Evolutionary conservation across 345 rosid genomes (phyloP).

Genomic region (Corymbia maculata): DNA sequence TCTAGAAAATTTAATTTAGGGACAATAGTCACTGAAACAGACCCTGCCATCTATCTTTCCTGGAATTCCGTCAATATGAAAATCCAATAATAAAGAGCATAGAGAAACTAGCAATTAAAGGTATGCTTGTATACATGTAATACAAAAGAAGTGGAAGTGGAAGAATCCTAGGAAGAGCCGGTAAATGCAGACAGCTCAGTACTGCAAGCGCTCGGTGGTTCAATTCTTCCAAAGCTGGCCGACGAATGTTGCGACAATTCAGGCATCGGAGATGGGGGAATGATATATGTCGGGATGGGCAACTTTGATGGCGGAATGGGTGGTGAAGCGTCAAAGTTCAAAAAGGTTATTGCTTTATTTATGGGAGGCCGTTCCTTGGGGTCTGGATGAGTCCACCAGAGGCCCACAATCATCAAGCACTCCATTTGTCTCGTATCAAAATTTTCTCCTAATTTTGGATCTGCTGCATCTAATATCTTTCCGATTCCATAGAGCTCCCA

Average conservation of each 20-base stretch:
- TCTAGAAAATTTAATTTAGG: too few relatives aligned
- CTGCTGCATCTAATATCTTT: not conserved
- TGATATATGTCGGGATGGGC: not conserved
- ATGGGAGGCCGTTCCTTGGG: slow-evolving; percentile 2
- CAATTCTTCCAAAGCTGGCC: not conserved
- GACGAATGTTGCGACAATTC: not conserved
- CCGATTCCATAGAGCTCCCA: not conserved
- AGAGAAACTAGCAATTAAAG: not conserved
- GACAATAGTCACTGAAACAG: not conserved
- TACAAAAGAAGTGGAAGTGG: not conserved
- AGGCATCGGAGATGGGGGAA: not conserved
- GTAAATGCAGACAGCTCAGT: not conserved
- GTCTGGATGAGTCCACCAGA: not conserved
- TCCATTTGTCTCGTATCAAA: not conserved
- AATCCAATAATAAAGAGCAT: not conserved
- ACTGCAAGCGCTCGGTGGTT: not conserved
- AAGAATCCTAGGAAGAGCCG: not conserved
- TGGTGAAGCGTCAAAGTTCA: not conserved
- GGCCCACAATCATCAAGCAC: not conserved
- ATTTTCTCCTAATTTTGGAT: not conserved
- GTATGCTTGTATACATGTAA: not conserved
- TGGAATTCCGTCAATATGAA: rapidly evolving
- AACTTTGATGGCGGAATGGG: slow-evolving; percentile 1
- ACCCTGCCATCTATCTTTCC: not conserved
- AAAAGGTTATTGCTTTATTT: not conserved